A percentile compares a stretch with the other conserved stretches of the same genome.
phyloP scores from a whole-genome alignment of 148 eudicot species.

The Salicornia ramosissima region DNA sequence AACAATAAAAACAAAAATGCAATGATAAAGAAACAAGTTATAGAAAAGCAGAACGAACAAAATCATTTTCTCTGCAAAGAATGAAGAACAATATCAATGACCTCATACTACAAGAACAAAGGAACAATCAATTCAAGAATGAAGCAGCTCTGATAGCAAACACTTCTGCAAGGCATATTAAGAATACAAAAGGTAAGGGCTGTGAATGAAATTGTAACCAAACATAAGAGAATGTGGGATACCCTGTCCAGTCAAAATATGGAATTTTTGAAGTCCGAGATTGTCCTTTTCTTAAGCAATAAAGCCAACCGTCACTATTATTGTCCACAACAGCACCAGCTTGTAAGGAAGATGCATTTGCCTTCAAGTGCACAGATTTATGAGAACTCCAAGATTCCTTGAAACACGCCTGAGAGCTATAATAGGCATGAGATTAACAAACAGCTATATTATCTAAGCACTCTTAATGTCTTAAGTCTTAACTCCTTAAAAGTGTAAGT shows the following conservation, averaged over 20 bases:
- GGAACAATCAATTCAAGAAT: not conserved
- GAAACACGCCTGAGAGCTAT: slow-evolving; percentile 96
- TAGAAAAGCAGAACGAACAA: not conserved
- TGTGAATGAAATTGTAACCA: not conserved
- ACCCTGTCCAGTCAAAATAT: slow-evolving; percentile 96
- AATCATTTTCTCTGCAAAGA: not conserved
- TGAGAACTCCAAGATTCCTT: slow-evolving; percentile 95
- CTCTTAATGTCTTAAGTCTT: not conserved
- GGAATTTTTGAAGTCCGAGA: slow-evolving; percentile 73
- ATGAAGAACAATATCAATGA: not conserved
- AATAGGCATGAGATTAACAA: slow-evolving; percentile 6
- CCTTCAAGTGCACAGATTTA: slow-evolving; percentile 73
- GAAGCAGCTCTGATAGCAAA: not conserved
- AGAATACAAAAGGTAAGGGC: not conserved
- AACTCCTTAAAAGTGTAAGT: not conserved
- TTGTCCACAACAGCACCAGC: slow-evolving; percentile 39
- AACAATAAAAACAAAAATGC: too few relatives aligned
- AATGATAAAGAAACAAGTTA: too few relatives aligned
- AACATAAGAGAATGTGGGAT: slow-evolving; percentile 21
- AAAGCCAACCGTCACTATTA: slow-evolving; percentile 70
- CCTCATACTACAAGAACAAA: slow-evolving; percentile 13
- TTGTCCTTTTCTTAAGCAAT: slow-evolving; percentile 88
- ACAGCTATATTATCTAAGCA: not conserved
- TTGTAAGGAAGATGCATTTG: slow-evolving; percentile 40
- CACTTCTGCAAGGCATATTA: not conserved